phyloP scores from a whole-genome alignment of 2,329 filamentous ascomycete genomes.

The Byssoonygena ceratinophila region DNA sequence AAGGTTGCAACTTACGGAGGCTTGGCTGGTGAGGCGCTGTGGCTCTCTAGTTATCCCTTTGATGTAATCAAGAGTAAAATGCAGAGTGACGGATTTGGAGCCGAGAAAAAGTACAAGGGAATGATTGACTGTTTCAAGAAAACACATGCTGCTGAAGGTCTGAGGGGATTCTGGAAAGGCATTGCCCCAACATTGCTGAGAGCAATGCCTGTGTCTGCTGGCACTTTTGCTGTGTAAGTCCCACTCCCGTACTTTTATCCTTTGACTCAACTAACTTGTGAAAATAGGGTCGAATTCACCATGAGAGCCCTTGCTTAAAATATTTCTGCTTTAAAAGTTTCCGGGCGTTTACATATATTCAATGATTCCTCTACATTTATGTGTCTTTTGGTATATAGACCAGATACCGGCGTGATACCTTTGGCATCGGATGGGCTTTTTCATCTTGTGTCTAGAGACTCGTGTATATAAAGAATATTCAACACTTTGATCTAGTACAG shows the following conservation, averaged over 20 bases:
- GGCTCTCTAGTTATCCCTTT: slow-evolving; percentile 87
- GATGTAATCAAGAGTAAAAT: slow-evolving; percentile 99
- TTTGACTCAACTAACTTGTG: slow-evolving; percentile 13
- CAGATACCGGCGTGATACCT: slow-evolving; percentile 2
- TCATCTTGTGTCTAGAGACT: not conserved
- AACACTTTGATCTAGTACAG: slow-evolving; percentile 4
- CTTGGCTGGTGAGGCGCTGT: slow-evolving; percentile 83
- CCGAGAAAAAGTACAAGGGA: slow-evolving; percentile 57
- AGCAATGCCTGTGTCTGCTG: slow-evolving; percentile 93
- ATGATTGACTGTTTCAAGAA: slow-evolving; percentile 87
- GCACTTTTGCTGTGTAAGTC: slow-evolving; percentile 76
- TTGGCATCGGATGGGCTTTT: not conserved
- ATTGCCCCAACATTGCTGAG: slow-evolving; percentile 81
- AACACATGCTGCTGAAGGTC: slow-evolving; percentile 66
- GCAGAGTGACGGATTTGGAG: slow-evolving; percentile 90
- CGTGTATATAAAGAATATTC: slow-evolving; percentile 5
- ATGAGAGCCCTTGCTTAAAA: slow-evolving; percentile 39
- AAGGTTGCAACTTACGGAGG: slow-evolving; percentile 92
- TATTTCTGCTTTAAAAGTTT: not conserved
- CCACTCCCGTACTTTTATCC: not conserved
- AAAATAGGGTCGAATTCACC: slow-evolving; percentile 35
- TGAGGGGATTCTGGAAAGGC: slow-evolving; percentile 86
- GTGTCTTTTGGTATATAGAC: not conserved
- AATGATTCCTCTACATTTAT: not conserved
- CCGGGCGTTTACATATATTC: not conserved